Percentiles rank a stretch among this genome's conserved stretches.
Evolutionary conservation across 2,329 filamentous ascomycete genomes (phyloP).

Genomic region (Chaetomium sp.): DNA sequence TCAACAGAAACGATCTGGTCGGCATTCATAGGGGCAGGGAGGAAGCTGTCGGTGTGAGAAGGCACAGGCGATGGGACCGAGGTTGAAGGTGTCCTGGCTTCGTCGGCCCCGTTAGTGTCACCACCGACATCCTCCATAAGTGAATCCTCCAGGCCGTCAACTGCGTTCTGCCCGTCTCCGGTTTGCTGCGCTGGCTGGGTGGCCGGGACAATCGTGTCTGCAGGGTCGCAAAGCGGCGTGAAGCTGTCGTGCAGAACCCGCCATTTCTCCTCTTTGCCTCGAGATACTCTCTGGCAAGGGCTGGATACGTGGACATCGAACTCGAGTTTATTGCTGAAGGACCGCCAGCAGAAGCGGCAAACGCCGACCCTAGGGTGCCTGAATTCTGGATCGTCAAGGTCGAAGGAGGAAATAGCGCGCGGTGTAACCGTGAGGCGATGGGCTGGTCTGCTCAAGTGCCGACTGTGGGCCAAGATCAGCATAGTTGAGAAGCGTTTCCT

Average conservation of each 20-base stretch:
- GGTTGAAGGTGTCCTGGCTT: conserved; percentile 12
- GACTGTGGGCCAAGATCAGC: conserved; percentile 20
- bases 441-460: conserved; percentile 28
- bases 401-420: conserved; percentile 28
- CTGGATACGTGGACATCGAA: conserved; percentile 25
- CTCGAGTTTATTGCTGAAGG: conserved; percentile 21
- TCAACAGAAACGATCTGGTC: conserved; percentile 12
- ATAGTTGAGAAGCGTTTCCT: background rate
- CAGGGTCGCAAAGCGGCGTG: conserved; percentile 17
- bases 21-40: background rate
- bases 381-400: conserved; percentile 20
- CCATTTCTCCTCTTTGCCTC: conserved; percentile 29
- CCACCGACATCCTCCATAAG: background rate
- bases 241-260: conserved; percentile 24
- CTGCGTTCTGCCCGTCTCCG: conserved; percentile 1
- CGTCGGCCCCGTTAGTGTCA: background rate
- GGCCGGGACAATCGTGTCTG: background rate
- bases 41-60: background rate
- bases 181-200: background rate
- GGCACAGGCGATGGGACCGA: conserved; percentile 13
- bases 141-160: background rate
- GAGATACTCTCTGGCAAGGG: conserved; percentile 24
- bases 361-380: conserved; percentile 27
- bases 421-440: conserved; percentile 27
- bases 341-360: conserved; percentile 29